These are phyloP conservation scores for Lichtheimia ornata DNA, from an alignment of 371 early-diverging fungal species.

Conservation along the genomic window DNA sequence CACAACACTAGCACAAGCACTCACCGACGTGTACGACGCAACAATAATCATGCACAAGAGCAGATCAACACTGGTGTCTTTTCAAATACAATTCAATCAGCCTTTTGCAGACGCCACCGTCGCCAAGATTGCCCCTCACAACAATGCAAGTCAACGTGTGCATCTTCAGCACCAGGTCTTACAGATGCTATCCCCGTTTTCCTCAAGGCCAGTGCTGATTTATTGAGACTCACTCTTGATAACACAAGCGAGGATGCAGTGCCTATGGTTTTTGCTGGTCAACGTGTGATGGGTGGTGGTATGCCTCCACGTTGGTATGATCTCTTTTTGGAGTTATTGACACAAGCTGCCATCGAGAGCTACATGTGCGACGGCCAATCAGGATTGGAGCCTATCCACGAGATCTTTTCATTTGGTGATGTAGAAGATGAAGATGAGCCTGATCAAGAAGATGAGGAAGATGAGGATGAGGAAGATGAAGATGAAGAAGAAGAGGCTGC, in stretches of 20 bases:
- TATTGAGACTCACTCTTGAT: constrained; percentile 44
- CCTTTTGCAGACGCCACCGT: constrained; percentile 48
- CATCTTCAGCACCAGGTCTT: constrained; percentile 31
- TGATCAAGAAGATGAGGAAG: constrained; percentile 30
- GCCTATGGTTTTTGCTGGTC: constrained; percentile 46
- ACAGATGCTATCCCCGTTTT: constrained; percentile 62
- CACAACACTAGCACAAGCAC: constrained; percentile 12
- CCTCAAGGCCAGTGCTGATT: constrained; percentile 57
- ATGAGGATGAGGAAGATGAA: constrained; percentile 21
- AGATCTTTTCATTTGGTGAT: constrained; percentile 64
- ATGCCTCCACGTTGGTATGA: constrained; percentile 64
- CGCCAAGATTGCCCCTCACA: constrained; percentile 6
- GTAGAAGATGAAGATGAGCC: constrained; percentile 53
- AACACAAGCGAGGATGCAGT: constrained; percentile 10
- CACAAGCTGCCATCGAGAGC: constrained; percentile 63
- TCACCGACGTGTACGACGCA: constrained; percentile 16
- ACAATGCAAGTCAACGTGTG: not conserved
- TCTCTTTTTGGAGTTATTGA: constrained; percentile 59
- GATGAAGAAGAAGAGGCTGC: constrained; percentile 12
- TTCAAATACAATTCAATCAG: constrained; percentile 29
- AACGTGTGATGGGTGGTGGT: constrained; percentile 55
- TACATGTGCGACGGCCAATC: constrained; percentile 58
- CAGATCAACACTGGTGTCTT: constrained; percentile 18
- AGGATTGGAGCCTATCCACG: constrained; percentile 56
- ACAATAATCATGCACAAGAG: constrained; percentile 5